A percentile compares a stretch with the other conserved stretches of the same genome.
phyloP scores from a whole-genome alignment of 345 rosid species.

The Carallia pectinifolia region DNA sequence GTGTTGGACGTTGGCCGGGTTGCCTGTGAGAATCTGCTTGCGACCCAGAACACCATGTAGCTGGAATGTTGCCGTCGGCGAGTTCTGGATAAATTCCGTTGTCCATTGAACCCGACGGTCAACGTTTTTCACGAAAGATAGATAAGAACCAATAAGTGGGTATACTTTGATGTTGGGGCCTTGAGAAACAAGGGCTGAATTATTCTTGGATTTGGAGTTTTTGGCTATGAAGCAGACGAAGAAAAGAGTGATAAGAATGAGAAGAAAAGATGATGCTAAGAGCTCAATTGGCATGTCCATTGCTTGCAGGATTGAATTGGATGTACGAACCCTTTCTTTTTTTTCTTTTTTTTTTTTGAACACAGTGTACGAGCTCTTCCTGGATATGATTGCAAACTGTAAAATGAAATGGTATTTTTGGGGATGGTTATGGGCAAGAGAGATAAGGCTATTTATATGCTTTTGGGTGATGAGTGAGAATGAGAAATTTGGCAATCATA shows the following conservation, averaged over 20 bases:
- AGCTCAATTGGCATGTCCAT: background rate
- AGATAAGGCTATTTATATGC: too few species aligned
- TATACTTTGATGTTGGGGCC: constrained; percentile 27
- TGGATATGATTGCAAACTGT: too few species aligned
- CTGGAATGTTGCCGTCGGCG: constrained; percentile 52
- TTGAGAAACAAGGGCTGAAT: constrained; percentile 21
- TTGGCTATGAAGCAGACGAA: constrained; percentile 22
- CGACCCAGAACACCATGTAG: constrained; percentile 38
- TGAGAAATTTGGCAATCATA: too few species aligned
- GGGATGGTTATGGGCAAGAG: too few species aligned
- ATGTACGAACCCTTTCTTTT: too few species aligned
- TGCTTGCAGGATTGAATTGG: too few species aligned
- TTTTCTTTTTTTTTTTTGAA: too few species aligned
- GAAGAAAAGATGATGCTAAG: background rate
- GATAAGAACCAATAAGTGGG: constrained; percentile 50
- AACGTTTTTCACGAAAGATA: constrained; percentile 35
- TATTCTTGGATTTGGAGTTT: background rate
- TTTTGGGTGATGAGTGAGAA: too few species aligned
- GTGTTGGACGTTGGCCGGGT: constrained; percentile 58
- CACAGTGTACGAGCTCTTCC: too few species aligned
- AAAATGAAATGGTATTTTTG: too few species aligned
- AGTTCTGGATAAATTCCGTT: constrained; percentile 41
- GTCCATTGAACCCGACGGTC: constrained; percentile 53
- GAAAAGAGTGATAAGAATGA: constrained; percentile 21
- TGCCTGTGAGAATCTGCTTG: constrained; percentile 45